Base-by-base conservation (phyloP, 257 asterid genomes). In the Buddleja alternifolia region DNA sequence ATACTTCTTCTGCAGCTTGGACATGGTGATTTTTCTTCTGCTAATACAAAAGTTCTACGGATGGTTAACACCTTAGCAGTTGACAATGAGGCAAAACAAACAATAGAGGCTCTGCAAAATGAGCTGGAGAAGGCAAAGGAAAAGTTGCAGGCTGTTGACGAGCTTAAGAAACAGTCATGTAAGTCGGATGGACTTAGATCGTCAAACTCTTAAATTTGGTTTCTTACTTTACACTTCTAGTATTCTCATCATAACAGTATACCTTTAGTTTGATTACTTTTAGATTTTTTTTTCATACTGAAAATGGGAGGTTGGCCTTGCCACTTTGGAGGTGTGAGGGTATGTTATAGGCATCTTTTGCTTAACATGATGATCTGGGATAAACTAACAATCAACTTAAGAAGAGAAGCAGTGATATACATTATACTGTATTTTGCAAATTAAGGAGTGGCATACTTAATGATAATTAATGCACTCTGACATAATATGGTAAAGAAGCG, bases 51-150 rank as follows among this genome's bases (percentile, higher is more conserved):
- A 83, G 97, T 94, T 76, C 75, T 94, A 62, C 93, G 96, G 72
- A 91, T 94, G 99, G 96, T 91, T 66, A 89, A 87, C 79, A 94
- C 97, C 77, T 85, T 94, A 57, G 88, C 89, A 29, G 96, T 83
- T 29, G 99, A 94, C 51, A 89, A 81, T 50, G 99, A 94, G 85
- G 94, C 97, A 66, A 94, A 87, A 75, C 93, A 85, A 80, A 91
- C 97, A 45, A 94, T 94, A 80, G 97, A 94, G 81, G 93, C 95
- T 67, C 85, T 91, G 86, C 96, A 90, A 77, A 87, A 77, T 60
- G 99, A 93, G 82, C 79, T 93, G 75, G 96, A 94, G 77, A 91
- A 86, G 86, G 81, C 92, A 63, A 94, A 87, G 81, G 99, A 91
- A 78, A 83, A 86, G 84, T 82, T 94, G 56, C 92, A 80, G 83